Conservation (phyloP, 2,329 filamentous ascomycete genomes). For the Talaromyces sp. region DNA sequence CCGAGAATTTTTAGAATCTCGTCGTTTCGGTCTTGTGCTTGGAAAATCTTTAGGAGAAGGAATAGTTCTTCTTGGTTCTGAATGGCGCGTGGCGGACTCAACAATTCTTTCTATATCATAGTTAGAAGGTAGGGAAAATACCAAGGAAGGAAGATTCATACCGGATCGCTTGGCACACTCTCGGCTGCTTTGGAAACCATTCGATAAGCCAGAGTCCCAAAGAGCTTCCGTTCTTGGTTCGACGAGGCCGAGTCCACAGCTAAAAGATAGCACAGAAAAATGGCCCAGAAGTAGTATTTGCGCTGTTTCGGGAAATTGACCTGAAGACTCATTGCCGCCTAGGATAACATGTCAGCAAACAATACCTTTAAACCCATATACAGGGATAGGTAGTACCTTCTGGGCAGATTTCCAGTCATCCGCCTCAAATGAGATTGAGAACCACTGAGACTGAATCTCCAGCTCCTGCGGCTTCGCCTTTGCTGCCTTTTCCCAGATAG, state of each 20-base stretch:
- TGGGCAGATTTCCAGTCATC: conserved; percentile 46
- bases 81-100: conserved; percentile 40
- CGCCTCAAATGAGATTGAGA: conserved; percentile 36
- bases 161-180: conserved; percentile 39
- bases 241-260: conserved; percentile 31
- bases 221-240: conserved; percentile 41
- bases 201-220: conserved; percentile 48
- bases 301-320: conserved; percentile 46
- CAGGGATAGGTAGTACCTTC: conserved; percentile 28
- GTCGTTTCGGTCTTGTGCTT: conserved; percentile 33
- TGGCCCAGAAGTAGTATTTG: conserved; percentile 48
- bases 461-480: conserved; percentile 40
- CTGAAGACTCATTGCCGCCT: conserved; percentile 48
- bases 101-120: conserved; percentile 33
- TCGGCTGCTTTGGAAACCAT: conserved; percentile 46
- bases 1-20: conserved; percentile 41
- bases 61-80: conserved; percentile 44
- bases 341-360: conserved; percentile 2
- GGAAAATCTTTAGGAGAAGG: conserved; percentile 41
- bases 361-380: not conserved
- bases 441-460: conserved; percentile 44
- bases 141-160: conserved; percentile 26
- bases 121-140: conserved; percentile 12
- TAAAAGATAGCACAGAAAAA: conserved; percentile 43
- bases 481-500: conserved; percentile 45